Evolutionary conservation across 352 stramenopile genomes (phyloP).

Genomic region (Globisporangium rhizosaccharum): DNA sequence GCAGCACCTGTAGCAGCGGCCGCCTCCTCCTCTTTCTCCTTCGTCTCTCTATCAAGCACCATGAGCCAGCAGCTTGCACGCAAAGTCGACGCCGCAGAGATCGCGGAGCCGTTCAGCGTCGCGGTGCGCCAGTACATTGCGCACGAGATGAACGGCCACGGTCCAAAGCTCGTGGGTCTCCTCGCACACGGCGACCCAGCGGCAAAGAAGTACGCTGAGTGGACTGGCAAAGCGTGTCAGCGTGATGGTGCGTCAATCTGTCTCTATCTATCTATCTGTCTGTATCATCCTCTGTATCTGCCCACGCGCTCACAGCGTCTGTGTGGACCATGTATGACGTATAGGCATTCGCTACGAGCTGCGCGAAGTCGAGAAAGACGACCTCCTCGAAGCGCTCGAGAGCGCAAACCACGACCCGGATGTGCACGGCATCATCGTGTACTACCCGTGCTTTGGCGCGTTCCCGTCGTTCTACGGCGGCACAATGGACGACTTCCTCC

Average conservation of each 20-base stretch:
- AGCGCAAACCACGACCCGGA: conserved; percentile 91
- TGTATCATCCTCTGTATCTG: background rate
- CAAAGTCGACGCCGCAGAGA: conserved; percentile 79
- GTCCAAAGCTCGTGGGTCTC: conserved; percentile 87
- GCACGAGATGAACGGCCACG: conserved; percentile 65
- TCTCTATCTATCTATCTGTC: background rate
- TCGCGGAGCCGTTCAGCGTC: conserved; percentile 83
- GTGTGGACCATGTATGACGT: background rate
- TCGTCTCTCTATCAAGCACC: background rate
- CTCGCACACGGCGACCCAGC: conserved; percentile 94
- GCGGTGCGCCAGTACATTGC: conserved; percentile 82
- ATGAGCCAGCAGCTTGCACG: conserved; percentile 6
- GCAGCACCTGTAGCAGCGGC: too few relatives aligned
- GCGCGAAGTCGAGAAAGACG: conserved; percentile 89
- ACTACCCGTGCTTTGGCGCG: conserved; percentile 97
- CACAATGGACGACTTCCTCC: conserved; percentile 97
- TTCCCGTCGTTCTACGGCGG: conserved; percentile 95
- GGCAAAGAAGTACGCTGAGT: conserved; percentile 96
- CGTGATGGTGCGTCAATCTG: conserved; percentile 59
- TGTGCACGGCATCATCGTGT: conserved; percentile 97
- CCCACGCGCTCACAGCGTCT: background rate
- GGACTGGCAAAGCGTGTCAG: conserved; percentile 93
- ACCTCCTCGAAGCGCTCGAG: conserved; percentile 91
- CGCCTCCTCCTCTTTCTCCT: too few relatives aligned
- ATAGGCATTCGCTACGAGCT: conserved; percentile 94